Base-by-base conservation (phyloP, 1,284 basidiomycete genomes). In the Uromyces viciae-fabae region DNA sequence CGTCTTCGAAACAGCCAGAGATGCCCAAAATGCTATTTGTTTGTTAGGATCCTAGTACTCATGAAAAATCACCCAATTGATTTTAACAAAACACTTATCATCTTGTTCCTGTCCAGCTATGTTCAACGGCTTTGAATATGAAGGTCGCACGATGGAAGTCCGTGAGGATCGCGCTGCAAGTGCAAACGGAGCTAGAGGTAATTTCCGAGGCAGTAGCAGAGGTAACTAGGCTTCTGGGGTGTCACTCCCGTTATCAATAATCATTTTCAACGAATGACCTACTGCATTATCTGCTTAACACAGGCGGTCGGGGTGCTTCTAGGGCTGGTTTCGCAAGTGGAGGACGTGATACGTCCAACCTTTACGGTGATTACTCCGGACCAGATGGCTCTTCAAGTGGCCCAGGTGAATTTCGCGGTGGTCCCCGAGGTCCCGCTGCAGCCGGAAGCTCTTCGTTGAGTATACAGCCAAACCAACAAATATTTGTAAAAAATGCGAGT, bases 91-190 rank as follows among this genome's bases (percentile, higher is more conserved):
- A n/a, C n/a, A n/a, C n/a, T n/a, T n/a, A n/a, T n/a, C n/a, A n/a
- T n/a, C n/a, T n/a, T n/a, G n/a, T 81, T 14, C 83, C 94, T 31
- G 17, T 60, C 22, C 73, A 75, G 94, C 88, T 84, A 95, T 95
- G 93, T 96, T 94, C 87, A 92, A 96, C 83, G 94, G 94, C 40
- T 95, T 92, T 84, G 94, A 96, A 82, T 96, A 94, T 93, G 94
- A 94, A 85, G 94, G 94, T 22, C 92, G 92, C 76, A 90, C 91
- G 0, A 90, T 98, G 33, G 95, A 97, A 88, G 95, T 97, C 54
- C 92, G 94, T 83, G 94, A 95, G 89, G 94, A 85, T 79, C 84
- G 84, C 68, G 83, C 83, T 60, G 85, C 84, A 15, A 83, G 83
- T 33, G 87, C 88, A 22, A 84, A 83, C 49, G 71, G 88, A 69